Evolutionary conservation across 1,284 basidiomycete genomes (phyloP), one percentile per base, ranked within the genome.

Genomic region (Hymenochaete sp.): DNA sequence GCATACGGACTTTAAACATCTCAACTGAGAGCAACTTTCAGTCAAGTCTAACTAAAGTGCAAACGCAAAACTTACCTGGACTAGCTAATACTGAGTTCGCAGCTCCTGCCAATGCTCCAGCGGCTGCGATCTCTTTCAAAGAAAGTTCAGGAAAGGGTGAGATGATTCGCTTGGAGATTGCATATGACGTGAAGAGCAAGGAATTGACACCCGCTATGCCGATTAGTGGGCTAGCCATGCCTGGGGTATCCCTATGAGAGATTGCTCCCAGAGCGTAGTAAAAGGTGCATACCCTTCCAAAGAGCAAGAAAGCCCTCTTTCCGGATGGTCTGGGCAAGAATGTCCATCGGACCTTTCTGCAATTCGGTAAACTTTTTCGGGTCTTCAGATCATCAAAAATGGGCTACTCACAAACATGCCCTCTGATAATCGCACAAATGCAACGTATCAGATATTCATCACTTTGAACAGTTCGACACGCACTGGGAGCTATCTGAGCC

Each of bases 151-250:
- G 86, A 58, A 82, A 96, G 0, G 93, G 93, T 0, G 89, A 92
- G 37, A 98, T 75, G 39, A 93, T 62, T 7, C 89, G 79, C 55
- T 86, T 82, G 2, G 91, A 85, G 3, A 75, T 67, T 11, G 79
- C 85, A 57, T 96, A 97, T 0, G 92, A 81, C 0, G 89, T 88
- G 64, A 98, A 98, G 5, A 98, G 76, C 14, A 98, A 73, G 9
- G 91, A 95, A 65, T 98, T 98, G 56, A 98, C 93, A 4, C 89
- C 93, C 1, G 93, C 90, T 24, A 98, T 87, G n/a, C 95, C 95
- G 36, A 96, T 50, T 7, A 98, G 70, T 0, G 95, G 95, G 38
- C 87, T 91, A 0, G 83, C 73, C 90, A 93, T 93, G 32, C 91
- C 89, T 88, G 55, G 6, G 24, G 27, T 26, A 42, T 16, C 22